phyloP scores from a whole-genome alignment of 768 basidiomycete genomes.

The Mycena albidolilacea region DNA sequence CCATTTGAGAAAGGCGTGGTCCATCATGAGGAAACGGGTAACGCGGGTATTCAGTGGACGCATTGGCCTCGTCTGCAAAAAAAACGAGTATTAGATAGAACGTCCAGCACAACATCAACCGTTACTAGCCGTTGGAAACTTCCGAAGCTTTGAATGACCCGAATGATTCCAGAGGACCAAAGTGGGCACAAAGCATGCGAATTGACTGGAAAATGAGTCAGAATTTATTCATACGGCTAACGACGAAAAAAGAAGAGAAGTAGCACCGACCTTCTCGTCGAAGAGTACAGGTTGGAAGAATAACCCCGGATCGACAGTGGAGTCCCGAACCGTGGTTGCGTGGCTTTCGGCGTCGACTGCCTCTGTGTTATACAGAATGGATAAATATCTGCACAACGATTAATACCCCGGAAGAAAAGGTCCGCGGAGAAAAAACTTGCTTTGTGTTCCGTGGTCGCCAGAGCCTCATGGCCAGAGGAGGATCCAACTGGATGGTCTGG shows the following conservation, averaged over 20 bases:
- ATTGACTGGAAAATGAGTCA: slow-evolving; percentile 58
- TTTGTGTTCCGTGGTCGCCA: slow-evolving; percentile 67
- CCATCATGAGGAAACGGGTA: slow-evolving; percentile 71
- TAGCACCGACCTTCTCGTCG: slow-evolving; percentile 66
- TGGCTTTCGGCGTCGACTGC: slow-evolving; percentile 61
- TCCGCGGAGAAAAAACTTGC: slow-evolving; percentile 50
- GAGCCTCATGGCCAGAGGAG: slow-evolving; percentile 74
- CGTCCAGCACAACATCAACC: not conserved
- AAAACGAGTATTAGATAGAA: not conserved
- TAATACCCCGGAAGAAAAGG: slow-evolving; percentile 41
- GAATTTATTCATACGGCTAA: not conserved
- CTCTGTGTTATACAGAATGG: slow-evolving; percentile 69
- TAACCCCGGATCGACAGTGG: slow-evolving; percentile 50
- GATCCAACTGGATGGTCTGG: slow-evolving; percentile 58
- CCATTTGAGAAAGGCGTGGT: slow-evolving; percentile 70
- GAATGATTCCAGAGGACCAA: slow-evolving; percentile 78
- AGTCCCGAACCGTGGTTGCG: slow-evolving; percentile 38
- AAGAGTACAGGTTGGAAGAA: slow-evolving; percentile 72
- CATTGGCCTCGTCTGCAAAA: slow-evolving; percentile 19
- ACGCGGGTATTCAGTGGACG: not conserved
- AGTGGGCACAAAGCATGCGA: slow-evolving; percentile 65
- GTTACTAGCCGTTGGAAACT: slow-evolving; percentile 37
- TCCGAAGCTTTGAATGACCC: slow-evolving; percentile 45
- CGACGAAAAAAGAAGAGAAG: not conserved
- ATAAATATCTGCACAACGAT: slow-evolving; percentile 51